These are phyloP conservation scores for Colletotrichum chlorophyti DNA, from an alignment of 2,329 filamentous ascomycete genomes.

Conservation along the genomic window DNA sequence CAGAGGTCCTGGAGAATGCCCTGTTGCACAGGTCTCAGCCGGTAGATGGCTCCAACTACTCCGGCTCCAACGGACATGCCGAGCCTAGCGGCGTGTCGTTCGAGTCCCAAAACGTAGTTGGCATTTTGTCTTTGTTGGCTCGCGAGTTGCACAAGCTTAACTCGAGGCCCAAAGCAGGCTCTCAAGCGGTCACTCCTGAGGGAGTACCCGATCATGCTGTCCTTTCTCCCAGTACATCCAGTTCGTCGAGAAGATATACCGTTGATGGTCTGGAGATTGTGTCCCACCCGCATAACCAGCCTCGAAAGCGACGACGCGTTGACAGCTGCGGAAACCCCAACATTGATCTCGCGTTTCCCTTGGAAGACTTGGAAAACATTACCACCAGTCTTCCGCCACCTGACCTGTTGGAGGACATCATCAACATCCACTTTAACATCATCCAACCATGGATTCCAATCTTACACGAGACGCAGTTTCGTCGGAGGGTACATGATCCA, in stretches of 20 bases:
- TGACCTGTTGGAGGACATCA: slow-evolving; percentile 29
- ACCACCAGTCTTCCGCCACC: slow-evolving; percentile 33
- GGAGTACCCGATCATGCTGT: background rate
- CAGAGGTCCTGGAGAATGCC: slow-evolving; percentile 27
- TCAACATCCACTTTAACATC: slow-evolving; percentile 41
- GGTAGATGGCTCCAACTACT: background rate
- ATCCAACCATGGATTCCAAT: slow-evolving; percentile 50
- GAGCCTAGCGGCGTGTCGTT: background rate
- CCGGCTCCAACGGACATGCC: background rate
- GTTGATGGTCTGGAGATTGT: slow-evolving; percentile 10
- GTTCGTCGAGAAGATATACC: slow-evolving; percentile 1
- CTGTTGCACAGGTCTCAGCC: slow-evolving; percentile 17
- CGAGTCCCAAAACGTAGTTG: slow-evolving; percentile 28
- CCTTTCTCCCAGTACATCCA: slow-evolving; percentile 17
- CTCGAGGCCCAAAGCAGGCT: background rate
- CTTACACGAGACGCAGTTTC: slow-evolving; percentile 40
- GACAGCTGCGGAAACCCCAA: slow-evolving; percentile 34
- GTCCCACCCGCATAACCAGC: slow-evolving; percentile 15
- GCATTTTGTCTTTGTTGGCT: slow-evolving; percentile 30
- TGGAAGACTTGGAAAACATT: slow-evolving; percentile 34
- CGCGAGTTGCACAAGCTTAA: slow-evolving; percentile 32
- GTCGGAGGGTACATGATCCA: slow-evolving; percentile 34
- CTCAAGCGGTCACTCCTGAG: slow-evolving; percentile 7
- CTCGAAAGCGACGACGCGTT: slow-evolving; percentile 31
- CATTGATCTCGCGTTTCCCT: slow-evolving; percentile 28